phyloP scores from a whole-genome alignment of 257 asterid species.

The Mitragyna speciosa region DNA sequence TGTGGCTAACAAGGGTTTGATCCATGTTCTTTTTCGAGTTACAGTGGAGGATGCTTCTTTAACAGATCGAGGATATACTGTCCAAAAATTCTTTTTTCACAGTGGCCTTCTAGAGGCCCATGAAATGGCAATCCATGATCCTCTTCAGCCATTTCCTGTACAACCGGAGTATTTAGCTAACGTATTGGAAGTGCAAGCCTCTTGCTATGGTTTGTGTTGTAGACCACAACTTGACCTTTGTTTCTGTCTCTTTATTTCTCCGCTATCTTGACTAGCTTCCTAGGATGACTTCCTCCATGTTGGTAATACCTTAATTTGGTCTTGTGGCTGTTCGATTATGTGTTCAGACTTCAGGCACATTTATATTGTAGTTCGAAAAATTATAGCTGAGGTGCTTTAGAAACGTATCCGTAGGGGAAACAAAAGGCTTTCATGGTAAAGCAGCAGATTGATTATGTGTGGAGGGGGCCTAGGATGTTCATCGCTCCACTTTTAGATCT shows the following conservation, averaged over 20 bases:
- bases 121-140: conserved; percentile 40
- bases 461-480: too few species aligned
- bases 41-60: conserved; percentile 19
- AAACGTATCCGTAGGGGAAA: conserved; percentile 23
- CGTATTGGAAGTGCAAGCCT: conserved; percentile 39
- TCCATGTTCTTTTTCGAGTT: conserved; percentile 18
- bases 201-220: conserved; percentile 49
- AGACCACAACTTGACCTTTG: conserved; percentile 47
- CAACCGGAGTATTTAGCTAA: conserved; percentile 44
- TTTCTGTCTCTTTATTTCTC: conserved; percentile 36
- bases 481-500: too few species aligned
- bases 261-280: conserved; percentile 41
- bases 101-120: conserved; percentile 49
- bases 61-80: conserved; percentile 32
- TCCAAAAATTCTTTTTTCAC: conserved; percentile 46
- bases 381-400: neutral
- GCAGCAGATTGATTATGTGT: conserved; percentile 36
- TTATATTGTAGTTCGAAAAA: neutral
- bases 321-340: too few species aligned
- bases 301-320: neutral
- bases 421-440: conserved; percentile 26
- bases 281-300: conserved; percentile 32
- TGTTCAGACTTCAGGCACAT: too few species aligned
- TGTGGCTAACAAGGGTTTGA: too few species aligned
- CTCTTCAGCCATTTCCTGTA: conserved; percentile 60